phyloP scores from a whole-genome alignment of 2,329 filamentous ascomycete species.

The Fusarium marasasianum region DNA sequence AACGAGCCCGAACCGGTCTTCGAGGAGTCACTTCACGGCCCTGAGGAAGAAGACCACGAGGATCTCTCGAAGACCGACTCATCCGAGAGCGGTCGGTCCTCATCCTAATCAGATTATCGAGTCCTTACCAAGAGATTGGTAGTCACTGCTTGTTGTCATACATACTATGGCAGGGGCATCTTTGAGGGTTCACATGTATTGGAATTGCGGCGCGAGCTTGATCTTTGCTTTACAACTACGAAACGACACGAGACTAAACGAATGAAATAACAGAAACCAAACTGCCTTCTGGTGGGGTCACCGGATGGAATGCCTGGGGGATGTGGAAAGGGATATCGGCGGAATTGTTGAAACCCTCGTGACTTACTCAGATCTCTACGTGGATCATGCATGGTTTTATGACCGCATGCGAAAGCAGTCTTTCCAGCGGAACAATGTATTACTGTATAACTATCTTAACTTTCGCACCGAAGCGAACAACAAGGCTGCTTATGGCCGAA shows the following conservation, averaged over 20 bases:
- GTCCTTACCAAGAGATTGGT: slow-evolving; percentile 22
- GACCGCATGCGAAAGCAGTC: slow-evolving; percentile 20
- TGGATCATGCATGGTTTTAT: slow-evolving; percentile 33
- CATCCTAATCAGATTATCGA: slow-evolving; percentile 55
- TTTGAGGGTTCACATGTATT: slow-evolving; percentile 35
- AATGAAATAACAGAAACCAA: slow-evolving; percentile 34
- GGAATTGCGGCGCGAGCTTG: slow-evolving; percentile 25
- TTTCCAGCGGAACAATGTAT: slow-evolving; percentile 41
- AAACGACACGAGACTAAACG: slow-evolving; percentile 44
- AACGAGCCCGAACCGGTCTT: slow-evolving; percentile 91
- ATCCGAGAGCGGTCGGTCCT: slow-evolving; percentile 69
- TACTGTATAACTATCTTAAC: slow-evolving; percentile 44
- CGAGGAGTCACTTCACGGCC: slow-evolving; percentile 84
- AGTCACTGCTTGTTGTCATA: slow-evolving; percentile 42
- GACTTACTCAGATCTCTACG: slow-evolving; percentile 39
- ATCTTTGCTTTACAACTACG: slow-evolving; percentile 32
- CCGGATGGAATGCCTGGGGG: slow-evolving; percentile 5
- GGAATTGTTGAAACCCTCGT: slow-evolving; percentile 40
- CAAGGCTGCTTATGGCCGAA: slow-evolving; percentile 12
- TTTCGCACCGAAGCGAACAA: slow-evolving; percentile 16
- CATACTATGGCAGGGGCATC: slow-evolving; percentile 38
- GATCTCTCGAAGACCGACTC: slow-evolving; percentile 65
- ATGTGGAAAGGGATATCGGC: slow-evolving; percentile 20
- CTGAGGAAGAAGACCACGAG: slow-evolving; percentile 65
- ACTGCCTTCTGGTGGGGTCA: neutral